Percentiles rank a stretch among this genome's conserved stretches.
Conservation (phyloP, 1,139 yeast species). For the Pichia inconspicua region DNA sequence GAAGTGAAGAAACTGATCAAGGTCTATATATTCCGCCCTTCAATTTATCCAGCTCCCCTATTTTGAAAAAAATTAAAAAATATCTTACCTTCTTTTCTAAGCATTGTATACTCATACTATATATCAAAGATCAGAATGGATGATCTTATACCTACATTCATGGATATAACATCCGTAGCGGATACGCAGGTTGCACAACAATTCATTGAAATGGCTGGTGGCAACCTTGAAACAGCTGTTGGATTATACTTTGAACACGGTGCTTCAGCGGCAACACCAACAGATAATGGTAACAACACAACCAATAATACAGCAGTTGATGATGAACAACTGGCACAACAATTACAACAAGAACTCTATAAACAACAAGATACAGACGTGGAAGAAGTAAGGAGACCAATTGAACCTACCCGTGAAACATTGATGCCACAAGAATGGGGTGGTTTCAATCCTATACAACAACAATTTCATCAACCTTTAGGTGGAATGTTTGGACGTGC, state of each 20-base stretch:
- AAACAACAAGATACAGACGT: conserved; percentile 36
- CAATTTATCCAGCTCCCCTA: not conserved
- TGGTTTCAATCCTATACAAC: not conserved
- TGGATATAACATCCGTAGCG: conserved; percentile 75
- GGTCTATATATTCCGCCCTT: not conserved
- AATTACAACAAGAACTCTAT: conserved; percentile 62
- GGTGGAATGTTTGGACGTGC: conserved; percentile 35
- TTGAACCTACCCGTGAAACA: conserved; percentile 76
- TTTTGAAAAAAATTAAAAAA: not conserved
- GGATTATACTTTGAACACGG: conserved; percentile 77
- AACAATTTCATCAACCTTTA: conserved; percentile 12
- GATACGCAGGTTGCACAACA: conserved; percentile 67
- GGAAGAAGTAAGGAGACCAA: conserved; percentile 57
- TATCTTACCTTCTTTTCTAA: not conserved
- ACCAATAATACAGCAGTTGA: conserved; percentile 14
- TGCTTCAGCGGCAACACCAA: conserved; percentile 16
- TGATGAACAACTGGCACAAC: conserved; percentile 57
- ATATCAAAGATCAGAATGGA: conserved; percentile 16
- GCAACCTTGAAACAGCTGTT: conserved; percentile 78
- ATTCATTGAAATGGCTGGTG: conserved; percentile 72
- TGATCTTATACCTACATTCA: conserved; percentile 60
- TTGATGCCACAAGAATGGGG: conserved; percentile 29
- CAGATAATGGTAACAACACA: not conserved
- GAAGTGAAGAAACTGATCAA: no score
- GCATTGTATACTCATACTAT: not conserved